These are phyloP conservation scores for Parmelia sp. DNA, from an alignment of 495 filamentous ascomycete species.

Conservation along the genomic window DNA sequence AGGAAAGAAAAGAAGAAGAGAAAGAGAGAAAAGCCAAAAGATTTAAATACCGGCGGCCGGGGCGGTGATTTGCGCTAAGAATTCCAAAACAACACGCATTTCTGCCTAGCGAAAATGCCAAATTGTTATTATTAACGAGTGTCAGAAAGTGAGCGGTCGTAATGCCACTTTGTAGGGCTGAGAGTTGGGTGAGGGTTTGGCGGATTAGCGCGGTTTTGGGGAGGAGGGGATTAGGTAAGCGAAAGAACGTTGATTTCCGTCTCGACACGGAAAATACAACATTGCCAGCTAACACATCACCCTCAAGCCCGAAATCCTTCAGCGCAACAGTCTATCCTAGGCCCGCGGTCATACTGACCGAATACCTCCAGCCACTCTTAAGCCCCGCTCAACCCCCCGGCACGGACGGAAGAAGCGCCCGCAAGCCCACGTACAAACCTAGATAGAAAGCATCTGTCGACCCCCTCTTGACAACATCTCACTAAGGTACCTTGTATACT, in stretches of 20 bases:
- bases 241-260: neutral
- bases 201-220: constrained; percentile 7
- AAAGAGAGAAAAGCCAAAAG: constrained; percentile 26
- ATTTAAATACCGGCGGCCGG: constrained; percentile 33
- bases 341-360: too few species aligned
- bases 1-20: constrained; percentile 24
- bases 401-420: too few species aligned
- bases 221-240: neutral
- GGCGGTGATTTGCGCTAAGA: constrained; percentile 30
- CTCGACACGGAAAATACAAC: neutral
- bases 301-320: too few species aligned
- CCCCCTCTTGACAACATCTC: too few species aligned
- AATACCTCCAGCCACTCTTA: too few species aligned
- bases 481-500: too few species aligned
- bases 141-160: constrained; percentile 24
- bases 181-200: constrained; percentile 14
- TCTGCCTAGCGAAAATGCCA: constrained; percentile 23
- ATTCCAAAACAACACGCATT: constrained; percentile 17
- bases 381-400: too few species aligned
- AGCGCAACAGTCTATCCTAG: too few species aligned
- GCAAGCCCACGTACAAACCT: too few species aligned
- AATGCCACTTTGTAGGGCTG: constrained; percentile 17
- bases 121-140: constrained; percentile 12
- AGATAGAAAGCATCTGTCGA: too few species aligned
- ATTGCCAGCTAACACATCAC: neutral